These are phyloP conservation scores for Phialemoniopsis sp. DNA, from an alignment of 2,329 filamentous ascomycete species.

Conservation along the genomic window DNA sequence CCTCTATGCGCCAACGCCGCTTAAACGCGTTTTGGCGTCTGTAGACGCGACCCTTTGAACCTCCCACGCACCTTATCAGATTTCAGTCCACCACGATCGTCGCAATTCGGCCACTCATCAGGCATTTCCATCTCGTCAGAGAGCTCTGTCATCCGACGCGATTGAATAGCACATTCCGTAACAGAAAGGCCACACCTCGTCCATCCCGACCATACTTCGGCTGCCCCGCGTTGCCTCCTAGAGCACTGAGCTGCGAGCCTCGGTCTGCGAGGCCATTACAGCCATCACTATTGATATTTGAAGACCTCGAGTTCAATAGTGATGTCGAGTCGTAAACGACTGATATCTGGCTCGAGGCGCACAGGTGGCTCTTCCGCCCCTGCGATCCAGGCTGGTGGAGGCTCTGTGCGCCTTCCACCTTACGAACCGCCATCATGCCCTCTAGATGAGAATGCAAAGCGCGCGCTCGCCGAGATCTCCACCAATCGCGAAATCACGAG, in stretches of 20 bases:
- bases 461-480: constrained; percentile 36
- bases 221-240: too few species aligned
- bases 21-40: background rate
- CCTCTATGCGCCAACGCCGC: background rate
- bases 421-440: constrained; percentile 46
- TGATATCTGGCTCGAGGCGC: constrained; percentile 1
- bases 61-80: background rate
- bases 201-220: too few species aligned
- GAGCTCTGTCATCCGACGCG: too few species aligned
- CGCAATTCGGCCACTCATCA: too few species aligned
- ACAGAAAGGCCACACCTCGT: too few species aligned
- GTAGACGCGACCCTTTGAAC: background rate
- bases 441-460: constrained; percentile 32
- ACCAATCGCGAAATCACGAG: constrained; percentile 32
- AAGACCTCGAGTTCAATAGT: background rate
- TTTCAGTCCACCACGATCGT: too few species aligned
- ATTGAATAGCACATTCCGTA: too few species aligned
- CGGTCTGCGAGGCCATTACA: too few species aligned
- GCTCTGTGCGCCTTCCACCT: constrained; percentile 32
- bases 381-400: constrained; percentile 11
- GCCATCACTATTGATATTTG: too few species aligned
- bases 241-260: too few species aligned
- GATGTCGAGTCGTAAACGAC: constrained; percentile 1
- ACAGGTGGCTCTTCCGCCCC: constrained; percentile 11
- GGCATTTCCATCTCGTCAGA: too few species aligned